phyloP scores from a whole-genome alignment of 495 filamentous ascomycete species.

The Acidiella bohemica region DNA sequence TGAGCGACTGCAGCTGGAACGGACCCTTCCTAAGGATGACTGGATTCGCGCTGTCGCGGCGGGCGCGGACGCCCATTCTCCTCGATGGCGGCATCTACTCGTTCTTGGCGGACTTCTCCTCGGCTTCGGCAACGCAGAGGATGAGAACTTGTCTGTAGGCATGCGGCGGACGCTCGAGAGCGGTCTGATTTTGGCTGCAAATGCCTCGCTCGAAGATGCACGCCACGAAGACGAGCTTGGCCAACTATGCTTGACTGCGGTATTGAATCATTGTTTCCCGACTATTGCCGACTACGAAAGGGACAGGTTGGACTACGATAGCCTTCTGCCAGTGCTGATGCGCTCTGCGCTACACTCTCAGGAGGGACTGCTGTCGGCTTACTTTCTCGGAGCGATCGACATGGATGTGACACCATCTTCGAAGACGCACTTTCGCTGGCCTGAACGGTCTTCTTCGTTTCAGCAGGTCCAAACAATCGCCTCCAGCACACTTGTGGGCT shows the following conservation, averaged over 20 bases:
- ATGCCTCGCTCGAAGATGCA: conserved; percentile 53
- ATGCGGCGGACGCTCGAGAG: conserved; percentile 61
- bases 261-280: conserved; percentile 67
- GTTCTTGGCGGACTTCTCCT: conserved; percentile 69
- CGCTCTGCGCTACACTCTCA: conserved; percentile 50
- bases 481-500: conserved; percentile 57
- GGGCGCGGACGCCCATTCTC: conserved; percentile 72
- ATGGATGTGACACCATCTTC: conserved; percentile 51
- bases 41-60: conserved; percentile 76
- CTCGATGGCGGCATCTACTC: conserved; percentile 77
- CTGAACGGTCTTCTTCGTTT: conserved; percentile 40
- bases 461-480: conserved; percentile 30
- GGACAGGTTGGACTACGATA: conserved; percentile 52
- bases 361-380: conserved; percentile 71
- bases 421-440: conserved; percentile 61
- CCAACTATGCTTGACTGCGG: conserved; percentile 49
- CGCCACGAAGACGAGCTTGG: conserved; percentile 40
- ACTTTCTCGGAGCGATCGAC: conserved; percentile 68
- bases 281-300: conserved; percentile 49
- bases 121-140: conserved; percentile 60
- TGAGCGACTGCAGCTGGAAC: conserved; percentile 8
- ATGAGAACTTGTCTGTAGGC: conserved; percentile 44
- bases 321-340: conserved; percentile 55
- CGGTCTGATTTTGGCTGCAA: conserved; percentile 64
- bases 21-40: conserved; percentile 38